These are phyloP conservation scores for Prunus fruticosa DNA, from an alignment of 306 rosid species.

Conservation along the genomic window DNA sequence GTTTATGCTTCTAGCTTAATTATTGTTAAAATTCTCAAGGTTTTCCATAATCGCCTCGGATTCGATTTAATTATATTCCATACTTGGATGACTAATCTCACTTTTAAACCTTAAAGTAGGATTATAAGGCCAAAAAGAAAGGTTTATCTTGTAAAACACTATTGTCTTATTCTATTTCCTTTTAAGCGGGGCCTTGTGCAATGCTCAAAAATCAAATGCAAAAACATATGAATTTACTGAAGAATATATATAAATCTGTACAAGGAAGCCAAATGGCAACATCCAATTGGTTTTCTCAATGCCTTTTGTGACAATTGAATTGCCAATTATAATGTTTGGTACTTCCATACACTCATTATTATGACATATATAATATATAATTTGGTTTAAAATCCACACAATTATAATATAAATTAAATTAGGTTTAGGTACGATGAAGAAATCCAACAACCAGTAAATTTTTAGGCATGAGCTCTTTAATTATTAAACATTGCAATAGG, in stretches of 20 bases:
- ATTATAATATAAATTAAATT: too few relatives aligned
- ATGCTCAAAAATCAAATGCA: neutral
- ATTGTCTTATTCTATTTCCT: neutral
- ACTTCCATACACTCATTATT: neutral
- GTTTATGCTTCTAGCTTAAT: neutral
- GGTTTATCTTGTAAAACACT: neutral
- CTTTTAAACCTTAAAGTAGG: constrained; percentile 1
- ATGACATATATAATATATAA: neutral
- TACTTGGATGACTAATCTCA: constrained; percentile 11
- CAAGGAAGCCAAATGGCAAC: neutral
- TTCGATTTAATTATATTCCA: neutral
- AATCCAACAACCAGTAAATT: neutral
- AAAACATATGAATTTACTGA: neutral
- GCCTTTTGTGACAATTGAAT: neutral
- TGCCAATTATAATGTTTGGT: neutral
- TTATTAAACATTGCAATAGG: neutral
- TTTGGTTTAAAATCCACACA: neutral
- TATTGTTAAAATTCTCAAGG: neutral
- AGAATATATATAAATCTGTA: neutral
- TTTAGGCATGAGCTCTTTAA: neutral
- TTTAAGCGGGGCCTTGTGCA: neutral
- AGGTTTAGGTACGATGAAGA: neutral
- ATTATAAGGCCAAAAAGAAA: neutral
- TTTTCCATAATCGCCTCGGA: constrained; percentile 11
- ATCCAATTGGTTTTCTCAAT: neutral